These are phyloP conservation scores for Rubia yunnanensis DNA, from an alignment of 257 asterid species.

Conservation along the genomic window DNA sequence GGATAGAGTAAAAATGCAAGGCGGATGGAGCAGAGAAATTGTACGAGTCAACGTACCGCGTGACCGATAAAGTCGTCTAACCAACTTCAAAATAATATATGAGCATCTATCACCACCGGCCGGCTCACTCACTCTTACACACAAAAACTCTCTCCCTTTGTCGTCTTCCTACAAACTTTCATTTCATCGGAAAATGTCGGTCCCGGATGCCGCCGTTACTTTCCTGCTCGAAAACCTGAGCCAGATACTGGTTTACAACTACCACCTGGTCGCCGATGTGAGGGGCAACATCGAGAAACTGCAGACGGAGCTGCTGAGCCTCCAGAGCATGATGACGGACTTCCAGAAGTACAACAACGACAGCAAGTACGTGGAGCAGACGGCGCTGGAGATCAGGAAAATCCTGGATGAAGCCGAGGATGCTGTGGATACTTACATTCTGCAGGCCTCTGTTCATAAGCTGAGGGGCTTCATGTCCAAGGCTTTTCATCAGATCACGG, in stretches of 20 bases:
- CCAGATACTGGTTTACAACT: neutral
- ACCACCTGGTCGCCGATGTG: neutral
- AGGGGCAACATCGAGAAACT: neutral
- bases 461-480: neutral
- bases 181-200: too few relatives aligned
- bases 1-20: too few relatives aligned
- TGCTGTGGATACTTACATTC: slow-evolving; percentile 2
- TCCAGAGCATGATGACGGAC: neutral
- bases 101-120: neutral
- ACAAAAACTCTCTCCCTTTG: too few relatives aligned
- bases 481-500: neutral
- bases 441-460: neutral
- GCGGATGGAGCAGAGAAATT: neutral
- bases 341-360: neutral
- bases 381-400: neutral
- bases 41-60: neutral
- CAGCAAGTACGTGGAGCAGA: neutral
- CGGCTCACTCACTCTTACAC: neutral
- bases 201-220: slow-evolving; percentile 9
- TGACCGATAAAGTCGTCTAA: neutral
- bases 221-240: slow-evolving; percentile 8
- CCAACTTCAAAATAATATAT: neutral
- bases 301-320: neutral
- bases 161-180: too few relatives aligned
- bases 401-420: slow-evolving; percentile 11